Evolutionary conservation across 768 basidiomycete species (phyloP).

Genomic region (Leccinellum albellum): DNA sequence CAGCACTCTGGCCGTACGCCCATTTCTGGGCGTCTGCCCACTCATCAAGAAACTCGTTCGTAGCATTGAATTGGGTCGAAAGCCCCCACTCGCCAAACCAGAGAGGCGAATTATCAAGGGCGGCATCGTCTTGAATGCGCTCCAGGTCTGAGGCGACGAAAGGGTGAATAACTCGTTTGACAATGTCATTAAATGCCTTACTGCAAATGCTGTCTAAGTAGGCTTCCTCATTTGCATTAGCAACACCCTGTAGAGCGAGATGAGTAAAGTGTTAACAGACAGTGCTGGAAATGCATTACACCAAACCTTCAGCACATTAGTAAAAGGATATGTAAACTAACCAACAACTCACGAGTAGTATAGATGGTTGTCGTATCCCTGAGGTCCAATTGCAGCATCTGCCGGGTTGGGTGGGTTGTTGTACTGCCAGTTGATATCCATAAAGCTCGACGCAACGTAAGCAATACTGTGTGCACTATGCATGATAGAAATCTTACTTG

Average conservation of each 20-base stretch:
- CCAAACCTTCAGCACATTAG: conserved; percentile 45
- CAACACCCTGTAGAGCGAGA: conserved; percentile 53
- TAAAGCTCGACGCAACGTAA: conserved; percentile 50
- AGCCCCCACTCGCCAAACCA: conserved; percentile 63
- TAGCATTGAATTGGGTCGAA: conserved; percentile 61
- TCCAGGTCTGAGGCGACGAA: conserved; percentile 47
- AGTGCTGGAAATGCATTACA: conserved; percentile 33
- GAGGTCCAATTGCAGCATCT: conserved; percentile 63
- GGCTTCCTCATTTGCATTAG: conserved; percentile 57
- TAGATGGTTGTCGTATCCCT: conserved; percentile 74
- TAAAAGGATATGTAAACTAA: neutral
- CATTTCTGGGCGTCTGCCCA: conserved; percentile 80
- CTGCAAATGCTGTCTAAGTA: conserved; percentile 71
- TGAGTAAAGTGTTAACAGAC: neutral
- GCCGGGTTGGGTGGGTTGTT: conserved; percentile 70
- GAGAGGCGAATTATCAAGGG: conserved; percentile 43
- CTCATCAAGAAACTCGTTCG: conserved; percentile 54
- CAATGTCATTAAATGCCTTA: conserved; percentile 31
- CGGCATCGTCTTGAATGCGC: conserved; percentile 48
- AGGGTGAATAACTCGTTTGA: neutral
- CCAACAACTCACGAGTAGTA: conserved; percentile 59
- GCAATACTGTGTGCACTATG: neutral
- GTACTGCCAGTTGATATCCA: conserved; percentile 78
- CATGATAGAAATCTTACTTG: conserved; percentile 29
- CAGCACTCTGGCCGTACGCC: conserved; percentile 54